phyloP scores from a whole-genome alignment of 176 grass and related monocot genomes.

The Juncus inflexus region DNA sequence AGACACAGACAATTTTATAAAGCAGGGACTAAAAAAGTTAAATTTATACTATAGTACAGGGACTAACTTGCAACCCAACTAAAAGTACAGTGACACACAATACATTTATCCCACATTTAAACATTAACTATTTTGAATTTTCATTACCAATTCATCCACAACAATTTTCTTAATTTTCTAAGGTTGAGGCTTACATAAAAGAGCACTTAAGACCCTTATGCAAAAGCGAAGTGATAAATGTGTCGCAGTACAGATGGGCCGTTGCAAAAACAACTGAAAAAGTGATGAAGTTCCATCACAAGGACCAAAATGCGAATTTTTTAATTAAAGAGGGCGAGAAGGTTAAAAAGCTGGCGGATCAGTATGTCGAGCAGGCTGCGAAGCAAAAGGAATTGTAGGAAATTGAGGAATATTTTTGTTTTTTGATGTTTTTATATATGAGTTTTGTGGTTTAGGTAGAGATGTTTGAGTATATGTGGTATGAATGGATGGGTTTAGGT shows the following conservation, averaged over 20 bases:
- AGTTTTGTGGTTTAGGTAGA: no score
- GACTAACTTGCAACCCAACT: no score
- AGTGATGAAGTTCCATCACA: slow-evolving; percentile 65
- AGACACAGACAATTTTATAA: no score
- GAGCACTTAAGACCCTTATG: slow-evolving; percentile 93
- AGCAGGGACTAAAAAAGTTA: background rate
- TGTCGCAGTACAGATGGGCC: slow-evolving; percentile 69
- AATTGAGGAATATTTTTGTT: no score
- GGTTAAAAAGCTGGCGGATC: slow-evolving; percentile 79
- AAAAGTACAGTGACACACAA: no score
- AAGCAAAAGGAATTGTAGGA: no score
- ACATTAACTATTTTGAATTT: background rate
- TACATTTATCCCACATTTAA: background rate
- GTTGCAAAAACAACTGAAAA: slow-evolving; percentile 70
- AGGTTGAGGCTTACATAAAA: slow-evolving; percentile 83
- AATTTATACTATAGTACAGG: background rate
- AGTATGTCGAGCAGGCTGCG: slow-evolving; percentile 49
- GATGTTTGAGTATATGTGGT: no score
- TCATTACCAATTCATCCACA: background rate
- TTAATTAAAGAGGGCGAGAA: slow-evolving; percentile 93
- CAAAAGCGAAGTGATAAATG: slow-evolving; percentile 81
- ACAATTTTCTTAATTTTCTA: background rate
- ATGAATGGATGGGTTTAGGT: no score
- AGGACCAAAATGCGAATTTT: slow-evolving; percentile 75
- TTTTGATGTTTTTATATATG: no score